Evolutionary conservation across 2,329 filamentous ascomycete species (phyloP), one percentile per base, ranked within the genome.

Genomic region (Sordariomycetes sp.): DNA sequence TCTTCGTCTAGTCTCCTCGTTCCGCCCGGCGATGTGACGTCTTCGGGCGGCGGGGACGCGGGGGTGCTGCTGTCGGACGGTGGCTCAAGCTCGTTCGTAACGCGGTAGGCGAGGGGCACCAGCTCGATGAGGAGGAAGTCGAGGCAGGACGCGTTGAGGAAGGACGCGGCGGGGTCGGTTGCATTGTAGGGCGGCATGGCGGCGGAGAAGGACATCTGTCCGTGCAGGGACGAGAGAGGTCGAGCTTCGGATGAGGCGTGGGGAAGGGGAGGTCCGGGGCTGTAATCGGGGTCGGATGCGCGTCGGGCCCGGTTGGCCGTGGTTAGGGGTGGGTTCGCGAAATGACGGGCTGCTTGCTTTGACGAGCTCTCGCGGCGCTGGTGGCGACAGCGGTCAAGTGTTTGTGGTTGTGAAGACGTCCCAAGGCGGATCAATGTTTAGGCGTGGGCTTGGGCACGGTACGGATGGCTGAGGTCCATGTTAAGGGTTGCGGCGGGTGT

Each of bases 91-190:
- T 94, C 87, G 67, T 86, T 82, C 24, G 90, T 86, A 61, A 97
- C 80, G 63, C 94, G 86, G 72, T 95, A 90, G 5, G 93, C 89
- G 78, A 97, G 87, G 46, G 94, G 94, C 18, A 99, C 94, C 58
- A 99, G 83, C 76, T 99, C 94, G 69, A 97, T 97, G 65, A 99
- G 83, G 59, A 99, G 83, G 65, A 99, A 88, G 73, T 99, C 94
- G 66, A 99, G 85, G 70, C 89, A 91, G 54, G 93, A 94, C 59
- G 87, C 84, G 74, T 83, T 87, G 65, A 97, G 79, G 74, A 92
- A 89, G 61, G 85, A 83, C 60, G 88, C 87, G 60, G 79, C 79
- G 43, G 89, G 88, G 72, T 96, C 90, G 63, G 80, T 81, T 64
- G 85, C 77, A 71, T 86, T 88, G 76, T 83, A 87, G 16, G 85